These are phyloP conservation scores for Naegleria fowleri DNA, from an alignment of 208 protist species.

Conservation along the genomic window DNA sequence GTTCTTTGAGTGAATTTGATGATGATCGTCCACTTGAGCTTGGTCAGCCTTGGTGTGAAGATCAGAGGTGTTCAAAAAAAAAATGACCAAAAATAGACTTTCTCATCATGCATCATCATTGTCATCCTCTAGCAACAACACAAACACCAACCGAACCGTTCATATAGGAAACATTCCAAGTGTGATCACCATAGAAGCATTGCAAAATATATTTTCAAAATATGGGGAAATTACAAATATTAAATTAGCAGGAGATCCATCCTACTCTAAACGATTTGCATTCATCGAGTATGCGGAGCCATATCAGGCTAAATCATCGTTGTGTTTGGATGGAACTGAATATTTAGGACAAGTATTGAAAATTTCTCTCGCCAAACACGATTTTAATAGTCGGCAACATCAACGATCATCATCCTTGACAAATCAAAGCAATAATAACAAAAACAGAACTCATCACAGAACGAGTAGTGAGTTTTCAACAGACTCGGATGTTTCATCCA, in stretches of 20 bases:
- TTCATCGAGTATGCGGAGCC: not conserved
- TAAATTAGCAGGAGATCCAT: constrained; percentile 13
- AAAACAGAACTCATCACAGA: not conserved
- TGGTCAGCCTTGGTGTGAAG: too few relatives aligned
- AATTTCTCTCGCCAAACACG: not conserved
- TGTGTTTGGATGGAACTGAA: not conserved
- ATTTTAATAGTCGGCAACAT: not conserved
- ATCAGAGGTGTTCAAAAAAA: too few relatives aligned
- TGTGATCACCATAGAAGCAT: not conserved
- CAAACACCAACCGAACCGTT: not conserved
- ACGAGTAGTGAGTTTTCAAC: not conserved
- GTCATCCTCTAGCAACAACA: not conserved
- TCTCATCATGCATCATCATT: not conserved
- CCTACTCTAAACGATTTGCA: not conserved
- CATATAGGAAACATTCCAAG: not conserved
- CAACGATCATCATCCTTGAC: not conserved
- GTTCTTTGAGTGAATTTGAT: too few relatives aligned
- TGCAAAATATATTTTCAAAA: not conserved
- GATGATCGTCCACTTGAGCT: too few relatives aligned
- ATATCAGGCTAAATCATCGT: not conserved
- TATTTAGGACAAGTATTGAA: not conserved
- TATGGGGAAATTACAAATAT: not conserved
- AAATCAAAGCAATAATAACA: not conserved
- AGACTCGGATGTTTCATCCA: too few relatives aligned
- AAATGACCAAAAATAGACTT: too few relatives aligned